phyloP scores from a whole-genome alignment of 2,329 filamentous ascomycete species.

The Nothomitra cinnamomea region DNA sequence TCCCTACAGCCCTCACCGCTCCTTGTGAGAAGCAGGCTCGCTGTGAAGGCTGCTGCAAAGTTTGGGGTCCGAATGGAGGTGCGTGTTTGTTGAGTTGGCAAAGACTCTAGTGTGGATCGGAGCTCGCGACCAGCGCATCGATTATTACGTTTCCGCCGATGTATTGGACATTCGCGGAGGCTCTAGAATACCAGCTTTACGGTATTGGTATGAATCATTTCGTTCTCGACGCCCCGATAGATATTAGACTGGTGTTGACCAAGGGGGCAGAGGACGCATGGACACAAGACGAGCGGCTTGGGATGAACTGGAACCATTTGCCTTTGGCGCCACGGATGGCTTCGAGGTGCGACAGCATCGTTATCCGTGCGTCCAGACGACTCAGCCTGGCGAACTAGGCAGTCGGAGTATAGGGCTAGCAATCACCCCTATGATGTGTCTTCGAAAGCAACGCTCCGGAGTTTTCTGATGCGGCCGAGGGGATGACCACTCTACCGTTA shows the following conservation, averaged over 20 bases:
- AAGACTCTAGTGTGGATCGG: background rate
- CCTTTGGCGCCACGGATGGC: background rate
- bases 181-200: background rate
- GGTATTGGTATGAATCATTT: background rate
- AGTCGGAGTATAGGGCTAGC: background rate
- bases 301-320: background rate
- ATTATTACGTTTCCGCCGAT: background rate
- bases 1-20: background rate
- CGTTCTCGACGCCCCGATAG: background rate
- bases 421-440: background rate
- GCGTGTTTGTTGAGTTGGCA: background rate
- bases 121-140: background rate
- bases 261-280: background rate
- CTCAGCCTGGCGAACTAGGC: background rate
- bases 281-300: background rate
- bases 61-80: slow-evolving; percentile 1
- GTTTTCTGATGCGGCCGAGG: background rate
- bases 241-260: background rate
- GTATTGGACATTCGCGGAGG: background rate
- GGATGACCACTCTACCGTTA: background rate
- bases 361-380: background rate
- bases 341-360: background rate
- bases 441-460: background rate
- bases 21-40: background rate
- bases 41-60: background rate